Evolutionary conservation across 768 basidiomycete genomes (phyloP), one percentile per base, ranked within the genome.

Genomic region (Russula olivacea): DNA sequence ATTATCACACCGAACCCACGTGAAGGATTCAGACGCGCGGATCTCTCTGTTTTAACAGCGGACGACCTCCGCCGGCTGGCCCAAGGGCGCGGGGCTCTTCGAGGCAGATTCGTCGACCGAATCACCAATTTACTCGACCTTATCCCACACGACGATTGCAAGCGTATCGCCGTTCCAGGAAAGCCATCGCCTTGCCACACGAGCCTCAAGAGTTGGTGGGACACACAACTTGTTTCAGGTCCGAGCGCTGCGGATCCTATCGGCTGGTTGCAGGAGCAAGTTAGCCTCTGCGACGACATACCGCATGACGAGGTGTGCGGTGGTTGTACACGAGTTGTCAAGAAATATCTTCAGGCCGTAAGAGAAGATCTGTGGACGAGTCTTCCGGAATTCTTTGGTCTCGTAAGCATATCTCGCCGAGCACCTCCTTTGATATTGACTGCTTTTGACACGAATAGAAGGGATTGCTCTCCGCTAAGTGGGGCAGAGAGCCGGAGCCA

Each of bases 91-190:
- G 65, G 56, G 19, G 53, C 62, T 30, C 41, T 66, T 21, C 51
- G 56, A 21, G 55, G 61, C 40, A 58, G 58, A 58, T 64, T 64
- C 58, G 38, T 55, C 15, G 63, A 64, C n/a, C 47, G 54, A 9
- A 55, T 60, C 83, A 63, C 80, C 83, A 9, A 92, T 89, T 63
- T 97, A 87, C 52, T 81, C 81, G 2, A 93, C 96, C 55, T 98
- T 75, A 69, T 93, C 91, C 65, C 89, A 77, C 8, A 94, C 93
- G 11, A 96, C 92, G 23, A 92, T 91, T 28, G 85, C 77, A 70
- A 97, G 90, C 32, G 91, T 87, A 72, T 98, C 93, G 19, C 89
- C 87, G 23, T 85, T 83, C 17, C 80, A 72, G 65, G 57, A 49
- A 53, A 57, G 34, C 48, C 40, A 10, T 54, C 64, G 7, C 53